Evolutionary conservation across 148 eudicot species (phyloP).

Genomic region (Bassia scoparia): DNA sequence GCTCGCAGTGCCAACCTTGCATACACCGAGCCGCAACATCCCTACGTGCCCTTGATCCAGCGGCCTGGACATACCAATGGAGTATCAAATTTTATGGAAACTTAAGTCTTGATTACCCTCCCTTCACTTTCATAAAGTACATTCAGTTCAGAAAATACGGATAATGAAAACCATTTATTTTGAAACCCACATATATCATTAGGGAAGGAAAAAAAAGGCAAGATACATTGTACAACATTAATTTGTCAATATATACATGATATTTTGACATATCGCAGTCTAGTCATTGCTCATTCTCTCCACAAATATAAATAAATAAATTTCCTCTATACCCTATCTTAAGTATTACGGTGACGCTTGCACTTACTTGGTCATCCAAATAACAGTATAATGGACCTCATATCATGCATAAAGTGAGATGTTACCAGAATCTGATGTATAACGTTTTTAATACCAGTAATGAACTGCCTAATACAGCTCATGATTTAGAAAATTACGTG

Average conservation of each 20-base stretch:
- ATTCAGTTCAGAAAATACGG: too few relatives aligned
- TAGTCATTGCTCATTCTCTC: neutral
- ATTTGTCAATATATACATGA: too few relatives aligned
- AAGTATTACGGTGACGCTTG: neutral
- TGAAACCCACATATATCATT: too few relatives aligned
- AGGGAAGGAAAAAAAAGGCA: too few relatives aligned
- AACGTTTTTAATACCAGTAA: neutral
- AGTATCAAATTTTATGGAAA: neutral
- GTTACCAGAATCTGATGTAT: too few relatives aligned
- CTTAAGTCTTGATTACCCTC: neutral
- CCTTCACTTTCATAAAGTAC: neutral
- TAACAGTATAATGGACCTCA: neutral
- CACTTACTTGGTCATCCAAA: neutral
- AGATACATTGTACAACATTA: too few relatives aligned
- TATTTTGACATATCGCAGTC: too few relatives aligned
- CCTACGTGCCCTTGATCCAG: conserved; percentile 80
- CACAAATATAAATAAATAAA: neutral
- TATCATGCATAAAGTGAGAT: neutral
- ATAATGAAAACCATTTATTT: too few relatives aligned
- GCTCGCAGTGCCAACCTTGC: conserved; percentile 94
- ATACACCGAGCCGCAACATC: conserved; percentile 94
- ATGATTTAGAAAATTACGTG: neutral
- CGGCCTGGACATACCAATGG: conserved; percentile 46
- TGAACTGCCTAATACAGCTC: neutral
- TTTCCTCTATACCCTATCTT: neutral